phyloP scores from a whole-genome alignment of 1,284 basidiomycete genomes.

The Puccinia hordei region DNA sequence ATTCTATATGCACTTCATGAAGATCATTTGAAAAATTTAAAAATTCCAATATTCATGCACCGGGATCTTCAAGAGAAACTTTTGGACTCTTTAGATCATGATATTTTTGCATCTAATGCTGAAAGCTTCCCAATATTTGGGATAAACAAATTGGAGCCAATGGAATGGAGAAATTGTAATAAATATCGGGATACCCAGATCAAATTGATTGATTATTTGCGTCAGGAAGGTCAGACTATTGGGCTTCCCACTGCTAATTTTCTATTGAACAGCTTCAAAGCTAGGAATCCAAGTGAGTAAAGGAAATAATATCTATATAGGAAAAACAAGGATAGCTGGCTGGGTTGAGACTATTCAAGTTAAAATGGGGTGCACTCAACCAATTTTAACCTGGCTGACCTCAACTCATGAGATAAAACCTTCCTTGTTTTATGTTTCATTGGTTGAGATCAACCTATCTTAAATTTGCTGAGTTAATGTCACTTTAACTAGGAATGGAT shows the following conservation, averaged over 20 bases:
- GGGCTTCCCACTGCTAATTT: neutral
- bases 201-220: neutral
- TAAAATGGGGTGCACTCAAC: too few relatives aligned
- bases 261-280: neutral
- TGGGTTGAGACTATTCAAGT: too few relatives aligned
- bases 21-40: neutral
- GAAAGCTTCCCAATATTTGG: neutral
- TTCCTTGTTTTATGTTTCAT: too few relatives aligned
- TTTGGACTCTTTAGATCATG: neutral
- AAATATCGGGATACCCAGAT: neutral
- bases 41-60: conserved; percentile 4
- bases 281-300: neutral
- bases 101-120: neutral
- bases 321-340: too few relatives aligned
- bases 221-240: neutral
- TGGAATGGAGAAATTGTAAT: neutral
- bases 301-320: too few relatives aligned
- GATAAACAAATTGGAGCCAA: neutral
- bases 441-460: too few relatives aligned
- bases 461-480: too few relatives aligned
- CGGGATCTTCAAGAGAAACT: neutral
- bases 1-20: neutral
- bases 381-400: too few relatives aligned
- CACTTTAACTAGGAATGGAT: too few relatives aligned
- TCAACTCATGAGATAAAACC: too few relatives aligned